phyloP scores from a whole-genome alignment of 208 protist genomes.

The Crithidia brevicula region DNA sequence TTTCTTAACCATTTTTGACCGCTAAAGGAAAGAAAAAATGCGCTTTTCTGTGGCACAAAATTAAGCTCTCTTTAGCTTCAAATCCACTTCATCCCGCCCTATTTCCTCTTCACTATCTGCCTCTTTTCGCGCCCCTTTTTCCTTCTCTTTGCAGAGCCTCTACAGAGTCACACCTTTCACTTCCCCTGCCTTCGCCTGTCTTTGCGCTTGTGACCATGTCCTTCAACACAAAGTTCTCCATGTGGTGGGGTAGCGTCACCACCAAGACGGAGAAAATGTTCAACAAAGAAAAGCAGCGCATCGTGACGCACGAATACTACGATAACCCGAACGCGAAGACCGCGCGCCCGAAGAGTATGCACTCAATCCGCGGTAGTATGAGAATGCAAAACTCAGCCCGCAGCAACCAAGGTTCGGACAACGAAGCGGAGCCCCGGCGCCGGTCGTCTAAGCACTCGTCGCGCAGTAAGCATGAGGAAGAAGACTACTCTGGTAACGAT shows the following conservation, averaged over 20 bases:
- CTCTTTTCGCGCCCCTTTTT: too few species aligned
- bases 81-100: too few species aligned
- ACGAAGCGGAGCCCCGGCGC: neutral
- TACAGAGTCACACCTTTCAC: neutral
- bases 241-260: slow-evolving; percentile 67
- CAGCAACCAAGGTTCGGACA: neutral
- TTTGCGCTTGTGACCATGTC: slow-evolving; percentile 35
- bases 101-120: too few species aligned
- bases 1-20: too few species aligned
- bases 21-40: too few species aligned
- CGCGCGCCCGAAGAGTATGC: slow-evolving; percentile 47
- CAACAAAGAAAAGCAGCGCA: slow-evolving; percentile 60
- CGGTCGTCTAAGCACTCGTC: slow-evolving; percentile 13
- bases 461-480: slow-evolving; percentile 4
- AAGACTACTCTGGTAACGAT: neutral
- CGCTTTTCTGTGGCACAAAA: too few species aligned
- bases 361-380: slow-evolving; percentile 52
- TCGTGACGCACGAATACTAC: slow-evolving; percentile 68
- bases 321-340: slow-evolving; percentile 50
- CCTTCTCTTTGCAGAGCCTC: neutral
- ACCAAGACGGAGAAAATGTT: slow-evolving; percentile 61
- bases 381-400: slow-evolving; percentile 16
- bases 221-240: slow-evolving; percentile 64
- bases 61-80: too few species aligned
- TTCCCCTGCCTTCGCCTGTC: neutral